Conservation (phyloP, 345 rosid genomes). For the Sapria himalayana region DNA sequence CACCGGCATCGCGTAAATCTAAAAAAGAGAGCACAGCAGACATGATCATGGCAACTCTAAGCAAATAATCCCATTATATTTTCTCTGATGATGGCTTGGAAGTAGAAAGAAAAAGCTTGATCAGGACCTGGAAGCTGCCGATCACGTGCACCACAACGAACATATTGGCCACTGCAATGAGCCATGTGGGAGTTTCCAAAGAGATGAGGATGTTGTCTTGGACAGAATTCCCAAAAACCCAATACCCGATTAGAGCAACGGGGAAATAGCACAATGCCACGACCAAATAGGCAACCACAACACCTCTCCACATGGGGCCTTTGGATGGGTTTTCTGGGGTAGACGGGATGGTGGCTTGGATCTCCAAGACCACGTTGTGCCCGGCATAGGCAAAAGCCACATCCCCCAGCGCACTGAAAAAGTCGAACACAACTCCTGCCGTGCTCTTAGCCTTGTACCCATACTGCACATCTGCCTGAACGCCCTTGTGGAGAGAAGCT, state of each 20-base stretch:
- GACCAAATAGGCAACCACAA: slow-evolving; percentile 39
- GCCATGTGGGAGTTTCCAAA: slow-evolving; percentile 44
- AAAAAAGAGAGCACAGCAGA: not conserved
- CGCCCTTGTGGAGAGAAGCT: slow-evolving; percentile 35
- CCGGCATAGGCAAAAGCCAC: slow-evolving; percentile 72
- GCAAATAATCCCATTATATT: too few relatives aligned
- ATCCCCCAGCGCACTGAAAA: slow-evolving; percentile 41
- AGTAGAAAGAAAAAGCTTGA: not conserved
- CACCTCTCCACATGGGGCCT: slow-evolving; percentile 61
- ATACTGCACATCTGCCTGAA: slow-evolving; percentile 27
- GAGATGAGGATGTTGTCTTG: slow-evolving; percentile 35
- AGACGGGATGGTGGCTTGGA: slow-evolving; percentile 72
- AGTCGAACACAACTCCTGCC: slow-evolving; percentile 30
- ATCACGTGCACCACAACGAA: slow-evolving; percentile 66
- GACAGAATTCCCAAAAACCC: slow-evolving; percentile 35
- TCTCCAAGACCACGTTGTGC: slow-evolving; percentile 58
- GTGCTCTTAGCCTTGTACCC: slow-evolving; percentile 20
- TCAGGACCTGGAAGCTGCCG: slow-evolving; percentile 54
- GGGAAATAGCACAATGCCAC: slow-evolving; percentile 72
- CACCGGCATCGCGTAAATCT: slow-evolving; percentile 66
- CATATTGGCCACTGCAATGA: slow-evolving; percentile 42
- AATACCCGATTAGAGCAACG: slow-evolving; percentile 44
- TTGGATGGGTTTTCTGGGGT: slow-evolving; percentile 62
- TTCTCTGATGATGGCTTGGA: too few relatives aligned
- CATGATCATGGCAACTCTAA: not conserved